These are phyloP conservation scores for Cynanchum wilfordii DNA, from an alignment of 257 asterid genomes.

Conservation along the genomic window DNA sequence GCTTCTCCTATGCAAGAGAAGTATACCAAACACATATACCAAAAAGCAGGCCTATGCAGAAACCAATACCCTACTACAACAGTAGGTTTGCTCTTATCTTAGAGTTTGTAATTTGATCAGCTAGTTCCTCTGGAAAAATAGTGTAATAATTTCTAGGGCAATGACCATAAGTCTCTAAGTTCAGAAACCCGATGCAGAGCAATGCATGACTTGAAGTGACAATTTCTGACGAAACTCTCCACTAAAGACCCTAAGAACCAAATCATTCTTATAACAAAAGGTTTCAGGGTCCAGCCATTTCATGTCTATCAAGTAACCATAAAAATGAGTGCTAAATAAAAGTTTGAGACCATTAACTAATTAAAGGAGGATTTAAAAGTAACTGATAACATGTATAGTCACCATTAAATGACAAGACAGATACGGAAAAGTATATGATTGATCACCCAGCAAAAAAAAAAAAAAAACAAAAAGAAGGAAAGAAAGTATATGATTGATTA, in stretches of 20 bases:
- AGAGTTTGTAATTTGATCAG: background rate
- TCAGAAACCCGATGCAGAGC: background rate
- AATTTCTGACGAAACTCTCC: background rate
- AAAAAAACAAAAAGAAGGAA: too few relatives aligned
- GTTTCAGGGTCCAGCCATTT: background rate
- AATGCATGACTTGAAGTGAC: background rate
- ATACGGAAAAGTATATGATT: background rate
- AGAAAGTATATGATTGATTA: background rate
- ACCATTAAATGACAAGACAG: background rate
- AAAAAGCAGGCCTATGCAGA: background rate
- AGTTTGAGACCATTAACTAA: background rate
- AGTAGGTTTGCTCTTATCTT: background rate
- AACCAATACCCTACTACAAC: background rate
- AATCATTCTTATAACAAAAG: background rate
- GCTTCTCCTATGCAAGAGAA: background rate
- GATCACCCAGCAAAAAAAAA: too few relatives aligned
- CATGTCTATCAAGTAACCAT: background rate
- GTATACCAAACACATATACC: background rate
- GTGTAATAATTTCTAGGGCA: background rate
- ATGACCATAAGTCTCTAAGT: background rate
- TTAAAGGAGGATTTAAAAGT: background rate
- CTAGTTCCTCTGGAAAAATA: background rate
- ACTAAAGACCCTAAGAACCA: background rate
- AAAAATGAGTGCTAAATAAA: background rate
- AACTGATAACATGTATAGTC: background rate